These are phyloP conservation scores for Fusarium sp. DNA, from an alignment of 2,329 filamentous ascomycete species.

Conservation along the genomic window DNA sequence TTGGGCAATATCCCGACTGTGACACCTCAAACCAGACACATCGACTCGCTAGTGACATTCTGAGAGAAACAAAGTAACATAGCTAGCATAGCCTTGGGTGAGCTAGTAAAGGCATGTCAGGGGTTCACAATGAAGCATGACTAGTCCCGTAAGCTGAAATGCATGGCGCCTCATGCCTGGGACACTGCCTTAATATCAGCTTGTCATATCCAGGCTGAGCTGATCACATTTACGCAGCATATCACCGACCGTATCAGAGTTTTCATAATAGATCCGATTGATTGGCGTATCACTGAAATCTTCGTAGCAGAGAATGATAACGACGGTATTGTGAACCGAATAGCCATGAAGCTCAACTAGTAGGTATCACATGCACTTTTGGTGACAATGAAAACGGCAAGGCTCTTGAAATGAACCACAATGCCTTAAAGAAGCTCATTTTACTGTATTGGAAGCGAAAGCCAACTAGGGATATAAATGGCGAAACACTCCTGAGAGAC, in stretches of 20 bases:
- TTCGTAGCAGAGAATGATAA: neutral
- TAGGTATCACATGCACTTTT: neutral
- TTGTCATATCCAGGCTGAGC: conserved; percentile 13
- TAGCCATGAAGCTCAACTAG: neutral
- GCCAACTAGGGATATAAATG: neutral
- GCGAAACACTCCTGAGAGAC: neutral
- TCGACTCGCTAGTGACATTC: conserved; percentile 5
- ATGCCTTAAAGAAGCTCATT: too few relatives aligned
- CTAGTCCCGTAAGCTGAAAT: conserved; percentile 8
- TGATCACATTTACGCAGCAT: neutral
- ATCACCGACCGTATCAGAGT: neutral
- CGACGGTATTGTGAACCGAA: neutral
- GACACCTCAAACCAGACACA: conserved; percentile 24
- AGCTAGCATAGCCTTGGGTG: neutral
- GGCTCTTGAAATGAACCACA: neutral
- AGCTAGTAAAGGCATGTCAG: conserved; percentile 13
- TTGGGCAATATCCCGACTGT: conserved; percentile 31
- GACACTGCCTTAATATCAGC: conserved; percentile 3
- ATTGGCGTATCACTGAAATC: neutral
- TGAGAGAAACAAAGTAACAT: conserved; percentile 4
- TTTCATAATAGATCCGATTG: neutral
- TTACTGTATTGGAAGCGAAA: neutral
- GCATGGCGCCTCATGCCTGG: conserved; percentile 1
- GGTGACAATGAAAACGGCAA: neutral
- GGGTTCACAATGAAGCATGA: neutral